Evolutionary conservation across 2,329 filamentous ascomycete genomes (phyloP).

Genomic region (Paracamarosporium sp.): DNA sequence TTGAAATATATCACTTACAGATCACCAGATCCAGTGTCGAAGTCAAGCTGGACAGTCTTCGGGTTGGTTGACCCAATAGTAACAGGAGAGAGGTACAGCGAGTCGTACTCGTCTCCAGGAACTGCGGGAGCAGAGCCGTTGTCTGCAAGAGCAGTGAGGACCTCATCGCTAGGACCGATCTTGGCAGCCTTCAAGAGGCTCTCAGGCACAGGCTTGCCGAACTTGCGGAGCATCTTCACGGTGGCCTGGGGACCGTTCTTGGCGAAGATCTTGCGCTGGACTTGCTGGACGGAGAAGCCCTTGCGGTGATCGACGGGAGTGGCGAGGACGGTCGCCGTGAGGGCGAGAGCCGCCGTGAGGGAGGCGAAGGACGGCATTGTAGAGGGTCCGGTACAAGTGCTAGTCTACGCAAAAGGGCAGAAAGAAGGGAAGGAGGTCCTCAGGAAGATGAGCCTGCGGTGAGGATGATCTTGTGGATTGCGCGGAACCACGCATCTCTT

Average conservation of each 20-base stretch:
- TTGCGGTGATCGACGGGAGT: slow-evolving; percentile 38
- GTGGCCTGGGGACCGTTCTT: slow-evolving; percentile 49
- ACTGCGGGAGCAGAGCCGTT: slow-evolving; percentile 49
- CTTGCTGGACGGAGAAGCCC: slow-evolving; percentile 40
- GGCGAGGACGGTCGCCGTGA: slow-evolving; percentile 32
- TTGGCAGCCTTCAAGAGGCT: slow-evolving; percentile 39
- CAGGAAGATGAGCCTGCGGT: slow-evolving; percentile 13
- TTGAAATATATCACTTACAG: slow-evolving; percentile 58
- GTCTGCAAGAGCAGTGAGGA: slow-evolving; percentile 17
- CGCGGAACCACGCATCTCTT: slow-evolving; percentile 29
- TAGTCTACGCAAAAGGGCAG: slow-evolving; percentile 16
- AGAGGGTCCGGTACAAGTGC: slow-evolving; percentile 4
- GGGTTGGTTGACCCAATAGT: slow-evolving; percentile 60
- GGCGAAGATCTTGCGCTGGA: slow-evolving; percentile 33
- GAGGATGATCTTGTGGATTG: slow-evolving; percentile 23
- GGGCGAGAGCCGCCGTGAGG: slow-evolving; percentile 40
- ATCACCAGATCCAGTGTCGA: slow-evolving; percentile 74
- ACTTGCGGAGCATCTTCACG: slow-evolving; percentile 51
- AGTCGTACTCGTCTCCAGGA: slow-evolving; percentile 48
- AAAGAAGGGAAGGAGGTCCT: slow-evolving; percentile 20
- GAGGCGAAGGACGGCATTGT: slow-evolving; percentile 43
- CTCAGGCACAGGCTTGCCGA: slow-evolving; percentile 36
- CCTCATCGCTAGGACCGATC: slow-evolving; percentile 29
- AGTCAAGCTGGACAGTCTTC: slow-evolving; percentile 69
- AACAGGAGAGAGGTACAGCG: slow-evolving; percentile 56